These are phyloP conservation scores for Lasiodiplodia gonubiensis DNA, from an alignment of 2,329 filamentous ascomycete species.

Conservation along the genomic window DNA sequence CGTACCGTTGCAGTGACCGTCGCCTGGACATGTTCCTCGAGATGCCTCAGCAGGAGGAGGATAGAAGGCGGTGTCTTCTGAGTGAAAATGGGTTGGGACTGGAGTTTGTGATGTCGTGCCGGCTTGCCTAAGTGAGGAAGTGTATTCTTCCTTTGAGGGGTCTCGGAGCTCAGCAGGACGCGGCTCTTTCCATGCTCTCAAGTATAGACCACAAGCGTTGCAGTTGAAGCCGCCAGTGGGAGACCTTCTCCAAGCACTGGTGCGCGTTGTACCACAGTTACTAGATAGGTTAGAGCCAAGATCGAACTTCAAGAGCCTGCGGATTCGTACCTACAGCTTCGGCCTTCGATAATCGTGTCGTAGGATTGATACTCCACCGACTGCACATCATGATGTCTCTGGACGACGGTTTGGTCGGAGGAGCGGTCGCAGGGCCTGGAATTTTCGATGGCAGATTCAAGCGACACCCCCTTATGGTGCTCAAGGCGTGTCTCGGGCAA, in stretches of 20 bases:
- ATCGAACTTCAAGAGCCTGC: no score
- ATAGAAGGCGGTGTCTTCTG: not conserved
- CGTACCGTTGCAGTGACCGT: slow-evolving; percentile 93
- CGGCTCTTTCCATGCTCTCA: not conserved
- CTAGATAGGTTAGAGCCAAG: not conserved
- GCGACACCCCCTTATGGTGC: no score
- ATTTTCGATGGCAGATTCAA: no score
- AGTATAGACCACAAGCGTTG: not conserved
- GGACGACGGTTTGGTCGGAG: no score
- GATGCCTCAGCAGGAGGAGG: slow-evolving; percentile 34
- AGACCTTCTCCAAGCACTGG: not conserved
- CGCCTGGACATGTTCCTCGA: slow-evolving; percentile 90
- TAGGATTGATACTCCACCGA: no score
- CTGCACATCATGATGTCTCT: no score
- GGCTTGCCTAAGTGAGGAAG: not conserved
- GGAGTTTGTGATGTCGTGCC: not conserved
- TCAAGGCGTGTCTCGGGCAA: no score
- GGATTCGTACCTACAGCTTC: no score
- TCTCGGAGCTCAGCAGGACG: not conserved
- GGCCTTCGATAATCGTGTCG: no score
- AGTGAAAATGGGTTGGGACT: not conserved
- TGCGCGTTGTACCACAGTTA: not conserved
- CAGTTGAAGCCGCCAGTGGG: not conserved
- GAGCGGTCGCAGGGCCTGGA: no score
- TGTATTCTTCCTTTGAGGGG: not conserved